Base-by-base conservation (phyloP, 441 rosid species). In the Iberis amara region DNA sequence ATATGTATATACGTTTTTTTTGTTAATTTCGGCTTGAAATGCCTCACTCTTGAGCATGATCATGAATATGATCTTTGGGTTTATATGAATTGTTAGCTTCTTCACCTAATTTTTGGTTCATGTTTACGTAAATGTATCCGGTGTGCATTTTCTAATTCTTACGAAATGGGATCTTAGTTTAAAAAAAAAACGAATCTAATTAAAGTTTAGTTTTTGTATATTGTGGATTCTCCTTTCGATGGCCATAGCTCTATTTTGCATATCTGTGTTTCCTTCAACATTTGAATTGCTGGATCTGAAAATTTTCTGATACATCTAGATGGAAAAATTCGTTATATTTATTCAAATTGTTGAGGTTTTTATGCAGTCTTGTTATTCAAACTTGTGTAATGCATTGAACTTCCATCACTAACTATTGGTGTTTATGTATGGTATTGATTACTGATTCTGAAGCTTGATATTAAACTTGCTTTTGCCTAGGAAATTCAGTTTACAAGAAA, bases 141-240 rank as follows among this genome's bases (percentile, higher is more conserved):
- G 5, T 56, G 27, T 42, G 62, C 39, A 42, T 64, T 41, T 55
- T 55, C 62, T 43, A 44, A 11, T 23, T 38, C 24, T 8, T 21
- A 24, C 5, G 55, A 43, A 45, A 53, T 46, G 36, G 52, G 71
- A 66, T 66, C 71, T 59, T 57, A 36, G 21, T 32, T 51, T 1
- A 15, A 39, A 39, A 32, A 32, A 1, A 24, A 4, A 24, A 4
- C 12, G 21, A 39, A 52, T 31, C 23, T 59, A n/a, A 7, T 27
- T 7, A 47, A 44, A 53, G 26, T 58, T 46, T 39, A 3, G 3
- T 13, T 51, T 10, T 28, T 56, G 28, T 8, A 3, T 36, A 5
- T 38, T 37, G 21, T 42, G 24, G 39, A 26, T 9, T 31, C 7
- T 31, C 10, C 35, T 31, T 13, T 44, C 31, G 10, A 18, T 18